A percentile compares a stretch with the other conserved stretches of the same genome.
Evolutionary conservation across 148 eudicot species (phyloP).

Genomic region (Cornus controversa): DNA sequence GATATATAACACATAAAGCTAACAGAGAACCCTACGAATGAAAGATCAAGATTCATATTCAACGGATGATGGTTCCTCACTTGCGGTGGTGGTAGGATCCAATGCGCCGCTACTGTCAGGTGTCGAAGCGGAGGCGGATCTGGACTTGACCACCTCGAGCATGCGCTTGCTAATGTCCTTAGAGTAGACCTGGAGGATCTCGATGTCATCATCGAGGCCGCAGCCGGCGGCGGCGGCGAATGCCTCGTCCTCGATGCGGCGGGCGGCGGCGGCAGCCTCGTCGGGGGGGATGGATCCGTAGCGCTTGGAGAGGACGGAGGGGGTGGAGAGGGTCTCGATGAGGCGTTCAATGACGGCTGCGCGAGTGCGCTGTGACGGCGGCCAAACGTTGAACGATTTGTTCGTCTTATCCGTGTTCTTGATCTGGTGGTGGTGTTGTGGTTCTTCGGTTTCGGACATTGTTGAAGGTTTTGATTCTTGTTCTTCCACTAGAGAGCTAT

Average conservation of each 20-base stretch:
- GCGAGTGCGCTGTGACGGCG: conserved; percentile 83
- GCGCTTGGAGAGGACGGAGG: conserved; percentile 82
- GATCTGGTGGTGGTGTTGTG: background rate
- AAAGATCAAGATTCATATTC: conserved; percentile 7
- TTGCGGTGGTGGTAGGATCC: background rate
- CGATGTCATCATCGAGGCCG: conserved; percentile 64
- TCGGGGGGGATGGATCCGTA: conserved; percentile 61
- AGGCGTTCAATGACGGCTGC: conserved; percentile 76
- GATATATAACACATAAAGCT: background rate
- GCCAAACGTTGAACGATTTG: conserved; percentile 85
- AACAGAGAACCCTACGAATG: background rate
- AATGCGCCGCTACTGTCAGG: background rate
- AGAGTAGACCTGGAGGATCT: conserved; percentile 71
- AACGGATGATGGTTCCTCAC: conserved; percentile 13
- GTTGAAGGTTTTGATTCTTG: conserved; percentile 9
- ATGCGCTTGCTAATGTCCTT: conserved; percentile 84
- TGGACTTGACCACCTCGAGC: conserved; percentile 66
- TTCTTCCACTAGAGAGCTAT: background rate
- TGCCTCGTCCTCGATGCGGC: conserved; percentile 67
- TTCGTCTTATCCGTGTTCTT: conserved; percentile 20
- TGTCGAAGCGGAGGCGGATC: conserved; percentile 31
- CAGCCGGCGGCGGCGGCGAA: conserved; percentile 35
- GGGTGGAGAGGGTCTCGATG: conserved; percentile 67
- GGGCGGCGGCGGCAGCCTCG: conserved; percentile 62
- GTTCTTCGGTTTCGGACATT: conserved; percentile 37